Percentiles rank a stretch among this genome's conserved stretches.
phyloP scores from a whole-genome alignment of 2,329 filamentous ascomycete genomes.

The Exophiala mesophila region DNA sequence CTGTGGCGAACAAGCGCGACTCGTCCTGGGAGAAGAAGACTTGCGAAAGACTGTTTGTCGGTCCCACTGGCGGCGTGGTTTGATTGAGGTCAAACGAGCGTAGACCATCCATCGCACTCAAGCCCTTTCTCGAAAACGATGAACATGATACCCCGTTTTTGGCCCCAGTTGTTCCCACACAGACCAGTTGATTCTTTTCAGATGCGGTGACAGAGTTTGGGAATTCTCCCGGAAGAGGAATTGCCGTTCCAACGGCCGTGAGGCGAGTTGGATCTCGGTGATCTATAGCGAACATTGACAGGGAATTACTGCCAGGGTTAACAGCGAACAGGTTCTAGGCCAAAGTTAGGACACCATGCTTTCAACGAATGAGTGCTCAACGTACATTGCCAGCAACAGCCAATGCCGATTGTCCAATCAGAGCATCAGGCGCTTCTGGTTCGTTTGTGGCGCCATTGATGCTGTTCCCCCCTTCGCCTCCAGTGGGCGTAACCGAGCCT shows the following conservation, averaged over 20 bases:
- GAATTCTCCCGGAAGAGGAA: conserved; percentile 34
- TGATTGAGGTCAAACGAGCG: conserved; percentile 48
- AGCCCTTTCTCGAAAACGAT: conserved; percentile 29
- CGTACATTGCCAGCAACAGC: conserved; percentile 49
- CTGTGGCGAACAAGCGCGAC: conserved; percentile 49
- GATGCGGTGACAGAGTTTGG: conserved; percentile 38
- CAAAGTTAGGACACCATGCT: background rate
- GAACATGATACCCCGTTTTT: conserved; percentile 36
- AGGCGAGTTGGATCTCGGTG: conserved; percentile 30
- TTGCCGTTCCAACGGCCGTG: conserved; percentile 31
- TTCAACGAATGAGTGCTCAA: conserved; percentile 2
- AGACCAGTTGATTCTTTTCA: conserved; percentile 33
- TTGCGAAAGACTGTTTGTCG: conserved; percentile 56
- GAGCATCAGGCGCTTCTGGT: conserved; percentile 45
- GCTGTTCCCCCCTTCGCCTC: conserved; percentile 43
- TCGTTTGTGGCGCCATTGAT: conserved; percentile 36
- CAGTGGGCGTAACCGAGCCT: conserved; percentile 42
- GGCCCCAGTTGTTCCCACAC: conserved; percentile 35
- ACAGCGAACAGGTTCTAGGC: conserved; percentile 27
- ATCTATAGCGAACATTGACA: conserved; percentile 36
- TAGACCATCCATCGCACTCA: conserved; percentile 33
- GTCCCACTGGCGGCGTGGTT: conserved; percentile 54
- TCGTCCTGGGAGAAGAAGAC: conserved; percentile 56
- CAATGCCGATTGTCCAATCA: conserved; percentile 50
- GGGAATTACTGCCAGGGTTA: conserved; percentile 37